Percentiles rank a stretch among this genome's conserved stretches.
phyloP scores from a whole-genome alignment of 164 flowering plant genomes.

The Vitis rotundifolia region DNA sequence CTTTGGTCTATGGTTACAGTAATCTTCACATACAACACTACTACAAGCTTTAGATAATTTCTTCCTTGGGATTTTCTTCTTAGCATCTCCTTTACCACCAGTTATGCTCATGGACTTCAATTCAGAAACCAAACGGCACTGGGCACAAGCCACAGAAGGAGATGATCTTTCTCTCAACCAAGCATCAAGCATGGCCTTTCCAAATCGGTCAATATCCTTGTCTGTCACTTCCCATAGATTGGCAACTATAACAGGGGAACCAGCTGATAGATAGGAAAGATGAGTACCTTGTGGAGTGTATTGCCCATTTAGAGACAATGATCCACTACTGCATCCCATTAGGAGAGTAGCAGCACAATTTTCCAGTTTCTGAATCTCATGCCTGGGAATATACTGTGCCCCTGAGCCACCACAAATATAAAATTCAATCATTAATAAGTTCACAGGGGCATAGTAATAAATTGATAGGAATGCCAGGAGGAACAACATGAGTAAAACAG shows the following conservation, averaged over 20 bases:
- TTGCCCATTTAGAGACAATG: conserved; percentile 53
- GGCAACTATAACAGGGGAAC: conserved; percentile 84
- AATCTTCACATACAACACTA: conserved; percentile 1
- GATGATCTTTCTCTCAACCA: conserved; percentile 71
- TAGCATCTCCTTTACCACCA: conserved; percentile 25
- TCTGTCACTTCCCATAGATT: conserved; percentile 98
- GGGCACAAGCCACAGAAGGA: conserved; percentile 18
- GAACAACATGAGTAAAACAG: conserved; percentile 2
- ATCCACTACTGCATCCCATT: conserved; percentile 98
- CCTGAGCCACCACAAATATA: conserved; percentile 44
- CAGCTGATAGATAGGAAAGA: conserved; percentile 74
- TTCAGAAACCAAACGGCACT: conserved; percentile 35
- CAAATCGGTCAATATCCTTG: conserved; percentile 90
- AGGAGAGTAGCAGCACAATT: conserved; percentile 85
- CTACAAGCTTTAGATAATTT: conserved; percentile 23
- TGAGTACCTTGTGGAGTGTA: conserved; percentile 80
- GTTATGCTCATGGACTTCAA: conserved; percentile 37
- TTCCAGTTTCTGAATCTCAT: conserved; percentile 70
- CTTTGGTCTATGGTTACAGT: conserved; percentile 43
- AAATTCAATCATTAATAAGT: neutral
- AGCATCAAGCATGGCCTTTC: conserved; percentile 69
- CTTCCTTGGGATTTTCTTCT: conserved; percentile 35
- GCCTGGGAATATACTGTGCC: conserved; percentile 64
- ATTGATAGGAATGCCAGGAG: neutral
- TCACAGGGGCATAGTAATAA: too few relatives aligned